Base-by-base conservation (phyloP, 129 eudicot genomes). In the Ambrosia artemisiifolia region DNA sequence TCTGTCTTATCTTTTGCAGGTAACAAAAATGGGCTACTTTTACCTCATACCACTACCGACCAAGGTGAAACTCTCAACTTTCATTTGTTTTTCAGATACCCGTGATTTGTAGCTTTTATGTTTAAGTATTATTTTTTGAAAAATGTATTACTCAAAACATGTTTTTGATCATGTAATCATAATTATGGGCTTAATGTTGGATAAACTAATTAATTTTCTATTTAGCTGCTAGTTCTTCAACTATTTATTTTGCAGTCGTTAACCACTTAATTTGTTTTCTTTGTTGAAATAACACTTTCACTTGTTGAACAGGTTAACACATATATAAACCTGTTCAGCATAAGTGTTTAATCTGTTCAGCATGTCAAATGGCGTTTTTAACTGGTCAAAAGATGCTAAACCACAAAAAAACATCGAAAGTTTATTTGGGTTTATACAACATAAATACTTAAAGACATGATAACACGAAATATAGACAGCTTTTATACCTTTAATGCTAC, bases 11-110 rank as follows among this genome's bases (percentile, higher is more conserved):
- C 11, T 35, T 62, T 75, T 80, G 55, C 50, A 80, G 84, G 84
- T 32, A 80, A 80, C 76, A 80, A 80, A 43, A 80, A 80, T 24
- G 80, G 84, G 63, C 80, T 80, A 74, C 84, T 80, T 40, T 51
- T 80, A 72, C 80, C 84, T 51, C 84, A 80, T 63, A 80, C 84
- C 55, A 75, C 84, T 40, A 80, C 84, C 10, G 84, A 80, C 73
- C 97, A 91, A 79, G 97, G 98, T 84, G 75, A 82, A 43, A 14
- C 57, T 1, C 2, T 7, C 2, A 12, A 44, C 13, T 44, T 19
- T 17, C 13, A 0, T 34, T 65, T 50, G 67, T 72, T 30, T 44
- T 60, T 24, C 43, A 57, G 35, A 12, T 74, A 48, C 11, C 18
- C 7, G 65, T 40, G 16, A 50, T 38, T 19, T 38, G 4, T 55